Percentiles rank a stretch among this genome's conserved stretches.
phyloP scores from a whole-genome alignment of 257 asterid genomes.

The Jacaranda copaia region DNA sequence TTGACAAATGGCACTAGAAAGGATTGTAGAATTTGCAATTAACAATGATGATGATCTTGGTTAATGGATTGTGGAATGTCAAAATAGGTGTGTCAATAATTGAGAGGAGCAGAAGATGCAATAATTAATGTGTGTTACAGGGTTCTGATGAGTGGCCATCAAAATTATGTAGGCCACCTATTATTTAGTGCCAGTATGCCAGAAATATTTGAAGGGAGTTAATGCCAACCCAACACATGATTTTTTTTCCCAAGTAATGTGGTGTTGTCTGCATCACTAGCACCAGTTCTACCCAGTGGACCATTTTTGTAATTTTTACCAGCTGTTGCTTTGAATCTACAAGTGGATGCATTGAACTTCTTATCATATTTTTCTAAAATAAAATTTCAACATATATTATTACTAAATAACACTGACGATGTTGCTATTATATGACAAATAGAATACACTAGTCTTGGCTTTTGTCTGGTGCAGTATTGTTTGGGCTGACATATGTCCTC shows the following conservation, averaged over 20 bases:
- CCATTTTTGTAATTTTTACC: constrained; percentile 2
- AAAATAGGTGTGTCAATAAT: background rate
- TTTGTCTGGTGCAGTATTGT: too few relatives aligned
- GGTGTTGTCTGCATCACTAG: background rate
- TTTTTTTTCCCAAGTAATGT: background rate
- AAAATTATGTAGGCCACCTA: background rate
- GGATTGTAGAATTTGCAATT: background rate
- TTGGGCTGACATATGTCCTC: too few relatives aligned
- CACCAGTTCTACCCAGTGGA: background rate
- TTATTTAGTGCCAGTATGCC: background rate
- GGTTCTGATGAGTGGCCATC: background rate
- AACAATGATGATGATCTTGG: background rate
- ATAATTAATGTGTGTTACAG: background rate
- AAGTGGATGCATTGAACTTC: background rate
- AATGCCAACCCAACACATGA: background rate
- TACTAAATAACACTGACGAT: too few relatives aligned
- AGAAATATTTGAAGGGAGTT: background rate
- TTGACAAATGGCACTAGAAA: background rate
- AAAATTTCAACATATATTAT: background rate
- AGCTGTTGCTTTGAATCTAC: background rate
- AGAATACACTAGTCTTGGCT: too few relatives aligned
- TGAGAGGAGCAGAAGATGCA: constrained; percentile 18
- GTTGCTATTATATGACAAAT: too few relatives aligned
- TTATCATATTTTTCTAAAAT: background rate
- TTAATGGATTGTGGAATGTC: background rate